Conservation (phyloP, 108 stramenopile genomes). For the Nitzschia sp. region DNA sequence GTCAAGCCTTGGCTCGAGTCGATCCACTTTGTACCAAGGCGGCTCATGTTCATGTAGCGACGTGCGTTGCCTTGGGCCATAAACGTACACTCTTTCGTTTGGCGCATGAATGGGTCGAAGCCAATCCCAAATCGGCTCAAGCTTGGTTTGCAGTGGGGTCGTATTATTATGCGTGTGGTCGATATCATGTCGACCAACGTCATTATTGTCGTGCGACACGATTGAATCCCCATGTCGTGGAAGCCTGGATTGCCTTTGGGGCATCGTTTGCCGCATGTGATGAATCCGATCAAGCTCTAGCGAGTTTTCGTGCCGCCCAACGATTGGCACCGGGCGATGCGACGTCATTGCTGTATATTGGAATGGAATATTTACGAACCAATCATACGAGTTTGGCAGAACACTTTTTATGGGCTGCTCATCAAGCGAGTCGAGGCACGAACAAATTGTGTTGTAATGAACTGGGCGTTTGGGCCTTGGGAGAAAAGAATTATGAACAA, state of each 20-base stretch:
- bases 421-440: conserved; percentile 54
- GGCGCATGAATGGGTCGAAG: conserved; percentile 93
- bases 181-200: conserved; percentile 90
- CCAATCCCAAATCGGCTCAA: conserved; percentile 76
- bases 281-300: conserved; percentile 95
- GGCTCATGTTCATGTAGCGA: conserved; percentile 70
- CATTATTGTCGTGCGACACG: conserved; percentile 92
- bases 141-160: conserved; percentile 95
- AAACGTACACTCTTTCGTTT: conserved; percentile 89
- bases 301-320: conserved; percentile 91
- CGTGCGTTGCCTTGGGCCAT: conserved; percentile 72
- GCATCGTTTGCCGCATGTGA: conserved; percentile 92
- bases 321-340: conserved; percentile 86
- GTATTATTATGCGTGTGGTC: conserved; percentile 88
- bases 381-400: conserved; percentile 91
- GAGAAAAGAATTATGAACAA: conserved; percentile 58
- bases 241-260: conserved; percentile 96
- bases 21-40: conserved; percentile 67
- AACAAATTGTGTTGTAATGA: conserved; percentile 93
- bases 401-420: conserved; percentile 82
- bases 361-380: conserved; percentile 96
- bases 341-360: conserved; percentile 89
- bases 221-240: conserved; percentile 80
- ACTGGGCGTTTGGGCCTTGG: conserved; percentile 84
- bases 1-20: conserved; percentile 55